Conservation (phyloP, 805 yeast species). For the Lachancea dasiensis region DNA sequence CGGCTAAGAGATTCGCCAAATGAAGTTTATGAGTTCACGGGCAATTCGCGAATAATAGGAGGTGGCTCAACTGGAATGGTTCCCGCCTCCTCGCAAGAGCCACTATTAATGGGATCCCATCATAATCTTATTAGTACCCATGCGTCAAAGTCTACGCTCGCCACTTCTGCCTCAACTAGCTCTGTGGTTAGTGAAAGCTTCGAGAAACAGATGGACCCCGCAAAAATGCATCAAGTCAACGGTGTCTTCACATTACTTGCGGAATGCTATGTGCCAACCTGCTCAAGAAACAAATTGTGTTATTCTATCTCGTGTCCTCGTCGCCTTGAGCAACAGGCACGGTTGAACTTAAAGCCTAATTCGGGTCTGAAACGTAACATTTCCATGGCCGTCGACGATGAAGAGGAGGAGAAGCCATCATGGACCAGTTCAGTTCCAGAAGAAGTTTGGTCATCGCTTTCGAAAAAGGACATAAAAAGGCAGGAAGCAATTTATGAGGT, state of each 20-base stretch:
- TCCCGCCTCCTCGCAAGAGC: conserved; percentile 25
- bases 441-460: conserved; percentile 67
- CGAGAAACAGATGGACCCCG: conserved; percentile 18
- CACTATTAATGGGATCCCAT: conserved; percentile 22
- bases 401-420: conserved; percentile 69
- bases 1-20: conserved; percentile 78
- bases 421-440: conserved; percentile 93
- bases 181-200: conserved; percentile 20
- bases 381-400: conserved; percentile 32
- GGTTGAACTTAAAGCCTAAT: conserved; percentile 80
- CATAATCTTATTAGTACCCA: conserved; percentile 14
- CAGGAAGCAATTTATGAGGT: conserved; percentile 95
- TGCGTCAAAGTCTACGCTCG: conserved; percentile 7
- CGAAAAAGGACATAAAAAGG: conserved; percentile 80
- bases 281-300: conserved; percentile 81
- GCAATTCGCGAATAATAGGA: conserved; percentile 31
- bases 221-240: conserved; percentile 44
- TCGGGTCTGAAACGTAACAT: conserved; percentile 72
- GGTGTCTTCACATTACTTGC: conserved; percentile 92
- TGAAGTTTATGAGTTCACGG: conserved; percentile 82
- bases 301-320: conserved; percentile 96
- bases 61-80: conserved; percentile 22
- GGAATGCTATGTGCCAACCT: conserved; percentile 95
- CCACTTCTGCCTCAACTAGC: conserved; percentile 9
- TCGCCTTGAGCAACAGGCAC: conserved; percentile 89